Evolutionary conservation across 257 asterid genomes (phyloP).

Genomic region (Scutellaria galericulata): DNA sequence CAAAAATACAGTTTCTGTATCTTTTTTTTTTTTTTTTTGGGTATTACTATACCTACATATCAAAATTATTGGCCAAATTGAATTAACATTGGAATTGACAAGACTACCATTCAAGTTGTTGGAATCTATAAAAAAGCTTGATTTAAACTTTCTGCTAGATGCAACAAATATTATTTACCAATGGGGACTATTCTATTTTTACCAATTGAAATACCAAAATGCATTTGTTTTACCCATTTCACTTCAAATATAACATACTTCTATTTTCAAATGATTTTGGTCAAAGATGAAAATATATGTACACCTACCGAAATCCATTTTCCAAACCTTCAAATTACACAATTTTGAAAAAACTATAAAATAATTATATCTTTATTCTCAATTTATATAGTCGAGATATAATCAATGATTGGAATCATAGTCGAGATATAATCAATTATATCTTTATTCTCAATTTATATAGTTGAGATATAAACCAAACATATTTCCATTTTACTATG

Average conservation of each 20-base stretch:
- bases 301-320: constrained; percentile 5
- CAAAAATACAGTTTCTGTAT: neutral
- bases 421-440: too few relatives aligned
- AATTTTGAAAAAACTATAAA: neutral
- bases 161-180: neutral
- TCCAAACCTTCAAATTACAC: neutral
- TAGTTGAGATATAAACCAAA: neutral
- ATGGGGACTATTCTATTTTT: neutral
- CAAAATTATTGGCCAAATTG: constrained; percentile 3
- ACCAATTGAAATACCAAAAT: neutral
- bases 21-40: neutral
- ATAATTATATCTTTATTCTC: neutral
- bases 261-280: neutral
- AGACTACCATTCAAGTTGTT: constrained; percentile 3
- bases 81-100: neutral
- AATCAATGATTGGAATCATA: neutral
- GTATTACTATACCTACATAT: neutral
- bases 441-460: neutral
- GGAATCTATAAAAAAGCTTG: too few relatives aligned
- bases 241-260: neutral
- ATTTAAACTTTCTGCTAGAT: neutral
- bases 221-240: neutral
- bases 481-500: neutral
- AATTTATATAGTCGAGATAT: neutral
- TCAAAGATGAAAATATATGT: constrained; percentile 20